Evolutionary conservation across 192 early-diverging fungal genomes (phyloP), one percentile per base, ranked within the genome.

Genomic region (Mortierella hygrophila): DNA sequence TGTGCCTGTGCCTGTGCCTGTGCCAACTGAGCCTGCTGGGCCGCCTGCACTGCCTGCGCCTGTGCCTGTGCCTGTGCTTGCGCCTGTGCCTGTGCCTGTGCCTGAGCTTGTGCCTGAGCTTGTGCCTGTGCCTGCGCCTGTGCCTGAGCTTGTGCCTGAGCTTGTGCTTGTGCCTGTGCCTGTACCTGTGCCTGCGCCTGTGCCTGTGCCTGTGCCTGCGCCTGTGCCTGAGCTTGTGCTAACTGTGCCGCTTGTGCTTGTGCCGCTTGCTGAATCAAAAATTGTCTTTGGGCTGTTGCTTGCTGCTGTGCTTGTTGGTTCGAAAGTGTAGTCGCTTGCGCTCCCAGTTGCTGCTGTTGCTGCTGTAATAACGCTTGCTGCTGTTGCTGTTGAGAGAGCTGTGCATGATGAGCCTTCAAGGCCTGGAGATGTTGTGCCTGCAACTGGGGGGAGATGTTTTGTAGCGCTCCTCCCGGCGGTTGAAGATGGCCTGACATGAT

Each of bases 271-370:
- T 60, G 70, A n/a, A 32, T 37, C 69, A 42, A 42, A n/a, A 78
- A 54, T 57, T 74, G 79, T 44, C 54, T 72, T 8, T 49, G 80
- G 44, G 74, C 73, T 9, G 29, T 10, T 32, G 16, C 23, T 40
- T 65, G 60, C 46, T 68, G 75, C 42, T 68, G 75, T 18, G n/a
- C 40, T 76, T 76, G 75, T n/a, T 76, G 57, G 16, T n/a, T 74
- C 20, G 75, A n/a, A 26, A 68, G 13, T 47, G 75, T 4, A 21
- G 63, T 26, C 63, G 63, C 63, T 42, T 40, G 38, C 42, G 63
- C 57, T 69, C 38, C 60, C 69, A 11, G 74, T 60, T 32, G n/a
- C 49, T 74, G 73, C 18, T 68, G 76, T 60, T 76, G 75, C 40
- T 76, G 74, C 41, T 77, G 63, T 35, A 70, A 21, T 18, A 41